Evolutionary conservation across 2,329 filamentous ascomycete species (phyloP).

Genomic region (Phialocephala sp.): DNA sequence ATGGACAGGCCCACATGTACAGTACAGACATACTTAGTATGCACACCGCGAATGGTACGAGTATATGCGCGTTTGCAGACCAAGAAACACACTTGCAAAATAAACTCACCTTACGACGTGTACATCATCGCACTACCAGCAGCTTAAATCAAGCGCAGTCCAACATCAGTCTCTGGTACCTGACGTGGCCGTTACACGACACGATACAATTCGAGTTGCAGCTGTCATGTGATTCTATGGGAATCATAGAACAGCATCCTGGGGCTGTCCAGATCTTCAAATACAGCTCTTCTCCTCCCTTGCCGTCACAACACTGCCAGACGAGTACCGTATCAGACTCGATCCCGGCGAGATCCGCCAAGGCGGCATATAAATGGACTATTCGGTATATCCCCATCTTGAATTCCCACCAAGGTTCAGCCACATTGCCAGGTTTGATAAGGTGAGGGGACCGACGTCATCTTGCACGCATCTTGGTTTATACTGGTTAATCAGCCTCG

Average conservation of each 20-base stretch:
- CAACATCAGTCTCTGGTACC: background rate
- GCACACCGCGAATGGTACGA: background rate
- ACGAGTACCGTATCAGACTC: background rate
- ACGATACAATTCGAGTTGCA: background rate
- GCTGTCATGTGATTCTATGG: background rate
- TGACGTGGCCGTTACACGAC: background rate
- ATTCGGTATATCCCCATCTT: slow-evolving; percentile 5
- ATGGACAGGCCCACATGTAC: background rate
- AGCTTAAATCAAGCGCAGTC: background rate
- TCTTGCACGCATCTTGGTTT: background rate
- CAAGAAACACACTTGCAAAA: background rate
- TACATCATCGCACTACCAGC: background rate
- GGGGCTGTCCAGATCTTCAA: background rate
- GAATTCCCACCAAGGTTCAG: background rate
- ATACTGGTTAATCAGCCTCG: slow-evolving; percentile 11
- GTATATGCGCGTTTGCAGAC: background rate
- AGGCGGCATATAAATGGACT: background rate
- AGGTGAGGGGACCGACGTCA: background rate
- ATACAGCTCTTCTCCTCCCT: background rate
- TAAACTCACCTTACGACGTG: background rate
- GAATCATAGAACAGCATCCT: background rate
- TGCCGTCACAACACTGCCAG: background rate
- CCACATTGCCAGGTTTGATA: background rate
- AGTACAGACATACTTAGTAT: background rate
- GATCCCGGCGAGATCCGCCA: background rate